phyloP scores from a whole-genome alignment of 2,329 filamentous ascomycete species.

The Colletotrichum viniferum region DNA sequence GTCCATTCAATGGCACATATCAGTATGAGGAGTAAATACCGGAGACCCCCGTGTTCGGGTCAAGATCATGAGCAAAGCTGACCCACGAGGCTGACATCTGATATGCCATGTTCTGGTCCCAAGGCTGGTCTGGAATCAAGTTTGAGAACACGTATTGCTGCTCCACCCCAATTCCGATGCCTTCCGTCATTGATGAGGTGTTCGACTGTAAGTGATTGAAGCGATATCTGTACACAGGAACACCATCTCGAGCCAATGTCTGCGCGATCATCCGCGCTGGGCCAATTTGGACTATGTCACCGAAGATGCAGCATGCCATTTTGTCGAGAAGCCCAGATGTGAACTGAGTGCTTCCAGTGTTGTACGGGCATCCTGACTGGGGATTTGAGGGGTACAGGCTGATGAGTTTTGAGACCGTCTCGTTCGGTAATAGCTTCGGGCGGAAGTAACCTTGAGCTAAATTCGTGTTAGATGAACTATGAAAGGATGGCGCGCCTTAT shows the following conservation, averaged over 20 bases:
- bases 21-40: not conserved
- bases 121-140: slow-evolving; percentile 42
- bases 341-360: not conserved
- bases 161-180: slow-evolving; percentile 49
- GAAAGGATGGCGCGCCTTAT: slow-evolving; percentile 31
- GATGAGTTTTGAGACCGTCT: slow-evolving; percentile 44
- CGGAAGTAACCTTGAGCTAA: slow-evolving; percentile 26
- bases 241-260: slow-evolving; percentile 48
- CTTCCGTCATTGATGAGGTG: slow-evolving; percentile 52
- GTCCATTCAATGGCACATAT: not conserved
- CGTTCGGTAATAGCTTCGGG: slow-evolving; percentile 46
- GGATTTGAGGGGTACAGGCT: not conserved
- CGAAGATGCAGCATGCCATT: not conserved
- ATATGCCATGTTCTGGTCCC: slow-evolving; percentile 37
- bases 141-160: slow-evolving; percentile 42
- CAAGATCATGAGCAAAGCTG: slow-evolving; percentile 47
- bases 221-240: slow-evolving; percentile 59
- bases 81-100: slow-evolving; percentile 57
- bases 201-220: slow-evolving; percentile 41
- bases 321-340: not conserved
- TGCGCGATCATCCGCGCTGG: slow-evolving; percentile 58
- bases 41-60: slow-evolving; percentile 41
- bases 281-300: not conserved
- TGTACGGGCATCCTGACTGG: not conserved
- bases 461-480: slow-evolving; percentile 14